phyloP scores from a whole-genome alignment of 257 asterid species.

The Fraxinus excelsior region DNA sequence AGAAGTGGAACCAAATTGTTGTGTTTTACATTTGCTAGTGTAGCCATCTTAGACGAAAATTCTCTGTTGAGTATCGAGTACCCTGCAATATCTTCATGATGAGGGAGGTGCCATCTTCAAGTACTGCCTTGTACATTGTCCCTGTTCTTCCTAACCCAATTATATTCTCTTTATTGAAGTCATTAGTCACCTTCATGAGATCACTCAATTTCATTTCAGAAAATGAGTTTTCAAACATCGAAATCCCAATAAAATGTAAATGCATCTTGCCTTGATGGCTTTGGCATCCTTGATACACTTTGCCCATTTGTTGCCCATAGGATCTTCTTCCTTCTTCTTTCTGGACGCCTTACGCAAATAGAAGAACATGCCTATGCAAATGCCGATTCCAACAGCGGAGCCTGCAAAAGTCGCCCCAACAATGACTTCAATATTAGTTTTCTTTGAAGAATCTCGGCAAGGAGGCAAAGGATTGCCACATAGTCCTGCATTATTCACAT shows the following conservation, averaged over 20 bases:
- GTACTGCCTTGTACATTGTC: constrained; percentile 53
- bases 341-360: constrained; percentile 32
- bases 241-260: neutral
- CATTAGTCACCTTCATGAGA: constrained; percentile 59
- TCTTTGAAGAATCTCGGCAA: constrained; percentile 27
- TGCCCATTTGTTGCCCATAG: constrained; percentile 60
- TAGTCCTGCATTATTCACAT: constrained; percentile 40
- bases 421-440: constrained; percentile 24
- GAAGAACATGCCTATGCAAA: constrained; percentile 27
- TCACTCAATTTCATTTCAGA: constrained; percentile 54
- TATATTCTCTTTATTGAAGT: constrained; percentile 58
- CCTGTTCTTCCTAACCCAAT: constrained; percentile 62
- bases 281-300: constrained; percentile 53
- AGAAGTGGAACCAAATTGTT: constrained; percentile 54
- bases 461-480: constrained; percentile 45
- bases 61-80: constrained; percentile 57
- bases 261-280: constrained; percentile 41
- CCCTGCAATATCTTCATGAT: constrained; percentile 57
- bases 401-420: constrained; percentile 48
- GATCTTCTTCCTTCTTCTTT: constrained; percentile 51
- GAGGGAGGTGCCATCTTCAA: constrained; percentile 49
- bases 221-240: constrained; percentile 52
- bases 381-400: constrained; percentile 30
- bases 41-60: constrained; percentile 49
- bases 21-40: constrained; percentile 50